Evolutionary conservation across 768 basidiomycete species (phyloP).

Genomic region (Boletellus sp.): DNA sequence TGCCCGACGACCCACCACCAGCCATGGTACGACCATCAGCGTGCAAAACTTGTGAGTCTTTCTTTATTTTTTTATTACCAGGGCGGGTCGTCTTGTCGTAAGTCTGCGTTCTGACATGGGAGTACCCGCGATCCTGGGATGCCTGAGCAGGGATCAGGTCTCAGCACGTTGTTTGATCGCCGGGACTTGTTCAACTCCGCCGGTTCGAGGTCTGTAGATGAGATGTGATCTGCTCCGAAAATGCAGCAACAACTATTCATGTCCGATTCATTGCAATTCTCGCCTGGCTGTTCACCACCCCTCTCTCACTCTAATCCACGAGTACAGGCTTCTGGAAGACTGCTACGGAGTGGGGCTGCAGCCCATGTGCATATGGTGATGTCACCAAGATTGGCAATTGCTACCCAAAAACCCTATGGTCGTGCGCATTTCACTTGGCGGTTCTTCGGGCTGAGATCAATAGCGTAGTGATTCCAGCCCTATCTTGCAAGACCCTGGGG

Average conservation of each 20-base stretch:
- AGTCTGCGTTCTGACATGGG: background rate
- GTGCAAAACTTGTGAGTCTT: background rate
- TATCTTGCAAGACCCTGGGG: slow-evolving; percentile 9
- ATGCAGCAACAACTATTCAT: background rate
- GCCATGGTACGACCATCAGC: too few species aligned
- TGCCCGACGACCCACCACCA: too few species aligned
- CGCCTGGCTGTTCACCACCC: background rate
- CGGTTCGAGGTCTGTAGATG: background rate
- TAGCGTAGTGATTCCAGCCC: slow-evolving; percentile 1
- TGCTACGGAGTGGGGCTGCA: background rate
- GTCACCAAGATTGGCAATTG: slow-evolving; percentile 7
- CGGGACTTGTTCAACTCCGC: background rate
- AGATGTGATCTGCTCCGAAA: background rate
- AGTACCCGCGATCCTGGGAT: background rate
- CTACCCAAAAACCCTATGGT: slow-evolving; percentile 7
- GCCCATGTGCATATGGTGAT: slow-evolving; percentile 3
- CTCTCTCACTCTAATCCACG: slow-evolving; percentile 11
- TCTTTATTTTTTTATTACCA: background rate
- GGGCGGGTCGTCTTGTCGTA: too few species aligned
- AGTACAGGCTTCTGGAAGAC: slow-evolving; percentile 4
- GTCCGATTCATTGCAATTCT: background rate
- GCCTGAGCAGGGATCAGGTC: background rate
- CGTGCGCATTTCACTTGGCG: slow-evolving; percentile 5
- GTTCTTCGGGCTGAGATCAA: slow-evolving; percentile 8
- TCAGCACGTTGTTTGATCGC: background rate